phyloP scores from a whole-genome alignment of 1,139 yeast species.

The Groenewaldozyma sp. region DNA sequence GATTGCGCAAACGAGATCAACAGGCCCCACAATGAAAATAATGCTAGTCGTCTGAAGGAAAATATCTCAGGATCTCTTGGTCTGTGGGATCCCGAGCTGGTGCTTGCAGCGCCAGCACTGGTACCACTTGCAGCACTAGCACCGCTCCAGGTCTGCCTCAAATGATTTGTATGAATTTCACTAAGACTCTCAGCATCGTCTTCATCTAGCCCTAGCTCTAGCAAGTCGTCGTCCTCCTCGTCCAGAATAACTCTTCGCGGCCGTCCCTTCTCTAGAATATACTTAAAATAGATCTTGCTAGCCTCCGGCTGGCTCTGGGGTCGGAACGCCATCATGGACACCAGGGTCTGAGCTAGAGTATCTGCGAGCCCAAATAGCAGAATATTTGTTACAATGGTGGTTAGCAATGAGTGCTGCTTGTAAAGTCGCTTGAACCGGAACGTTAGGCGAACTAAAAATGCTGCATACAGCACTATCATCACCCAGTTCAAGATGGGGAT shows the following conservation, averaged over 20 bases:
- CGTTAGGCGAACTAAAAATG: conserved; percentile 27
- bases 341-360: conserved; percentile 70
- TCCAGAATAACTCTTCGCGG: conserved; percentile 27
- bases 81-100: background rate
- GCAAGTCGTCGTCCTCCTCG: conserved; percentile 28
- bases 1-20: conserved; percentile 75
- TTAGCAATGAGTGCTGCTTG: conserved; percentile 54
- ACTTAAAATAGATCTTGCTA: conserved; percentile 21
- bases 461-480: conserved; percentile 25
- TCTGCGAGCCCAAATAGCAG: conserved; percentile 84
- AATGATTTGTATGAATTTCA: conserved; percentile 3
- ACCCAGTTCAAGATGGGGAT: conserved; percentile 31
- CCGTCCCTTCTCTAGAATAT: conserved; percentile 29
- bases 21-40: conserved; percentile 85
- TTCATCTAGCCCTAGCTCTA: conserved; percentile 30
- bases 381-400: conserved; percentile 76
- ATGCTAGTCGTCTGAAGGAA: conserved; percentile 60
- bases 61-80: conserved; percentile 30
- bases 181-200: conserved; percentile 22
- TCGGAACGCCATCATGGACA: conserved; percentile 25
- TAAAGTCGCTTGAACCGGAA: conserved; percentile 41
- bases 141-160: background rate
- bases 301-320: conserved; percentile 15
- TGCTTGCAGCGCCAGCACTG: background rate
- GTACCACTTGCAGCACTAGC: background rate